Percentiles rank a stretch among this genome's conserved stretches.
Evolutionary conservation across 2,329 filamentous ascomycete genomes (phyloP).

Genomic region (Didymella keratinophila): DNA sequence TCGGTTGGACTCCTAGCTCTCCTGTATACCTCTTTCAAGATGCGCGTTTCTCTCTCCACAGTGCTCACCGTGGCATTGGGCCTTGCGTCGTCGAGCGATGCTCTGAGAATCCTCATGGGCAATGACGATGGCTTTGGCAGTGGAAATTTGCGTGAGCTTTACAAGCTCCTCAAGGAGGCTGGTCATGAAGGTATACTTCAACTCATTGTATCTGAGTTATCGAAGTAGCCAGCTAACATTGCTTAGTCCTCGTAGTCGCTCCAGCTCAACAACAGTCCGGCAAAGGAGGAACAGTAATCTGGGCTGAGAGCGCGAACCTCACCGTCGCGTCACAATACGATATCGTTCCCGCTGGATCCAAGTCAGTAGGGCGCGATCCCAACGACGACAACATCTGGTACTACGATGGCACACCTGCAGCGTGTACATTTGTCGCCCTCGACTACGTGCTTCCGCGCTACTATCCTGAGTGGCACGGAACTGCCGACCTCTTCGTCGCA

Average conservation of each 20-base stretch:
- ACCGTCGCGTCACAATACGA: conserved; percentile 55
- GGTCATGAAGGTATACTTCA: conserved; percentile 37
- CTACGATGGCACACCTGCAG: conserved; percentile 66
- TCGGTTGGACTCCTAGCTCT: background rate
- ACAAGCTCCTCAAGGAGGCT: conserved; percentile 36
- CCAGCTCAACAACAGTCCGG: conserved; percentile 56
- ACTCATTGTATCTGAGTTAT: background rate
- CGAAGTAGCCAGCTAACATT: background rate
- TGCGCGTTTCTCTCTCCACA: conserved; percentile 27
- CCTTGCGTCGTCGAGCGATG: conserved; percentile 26
- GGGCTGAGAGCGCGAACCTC: conserved; percentile 55
- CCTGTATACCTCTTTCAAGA: conserved; percentile 10
- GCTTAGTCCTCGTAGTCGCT: conserved; percentile 53
- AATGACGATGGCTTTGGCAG: conserved; percentile 53
- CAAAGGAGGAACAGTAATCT: conserved; percentile 55
- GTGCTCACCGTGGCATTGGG: conserved; percentile 29
- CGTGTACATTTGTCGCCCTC: conserved; percentile 64
- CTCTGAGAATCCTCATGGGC: conserved; percentile 48
- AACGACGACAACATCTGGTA: conserved; percentile 65
- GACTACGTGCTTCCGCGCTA: conserved; percentile 62
- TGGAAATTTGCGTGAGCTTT: conserved; percentile 48
- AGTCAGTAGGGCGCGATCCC: conserved; percentile 61
- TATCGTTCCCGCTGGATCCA: conserved; percentile 57
- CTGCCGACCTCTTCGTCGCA: conserved; percentile 62
- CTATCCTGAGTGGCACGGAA: conserved; percentile 54